These are phyloP conservation scores for Epithemia pelagica DNA, from an alignment of 108 stramenopile genomes.

Conservation along the genomic window DNA sequence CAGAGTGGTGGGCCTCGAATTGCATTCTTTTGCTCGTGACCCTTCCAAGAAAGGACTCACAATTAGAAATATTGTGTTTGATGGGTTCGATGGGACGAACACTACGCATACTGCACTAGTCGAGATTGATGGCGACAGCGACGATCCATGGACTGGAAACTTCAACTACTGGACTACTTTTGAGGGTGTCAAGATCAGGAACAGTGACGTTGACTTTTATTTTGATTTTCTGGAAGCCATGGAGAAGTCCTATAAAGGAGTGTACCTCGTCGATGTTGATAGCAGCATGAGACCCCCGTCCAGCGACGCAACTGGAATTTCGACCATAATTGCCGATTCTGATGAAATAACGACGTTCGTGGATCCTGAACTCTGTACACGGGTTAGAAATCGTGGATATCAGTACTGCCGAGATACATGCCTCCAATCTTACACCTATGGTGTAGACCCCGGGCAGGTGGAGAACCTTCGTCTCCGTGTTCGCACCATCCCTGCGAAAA, in stretches of 20 bases:
- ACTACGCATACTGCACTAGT: neutral
- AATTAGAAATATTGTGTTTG: neutral
- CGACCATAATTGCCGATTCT: slow-evolving; percentile 7
- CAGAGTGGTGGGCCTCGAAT: slow-evolving; percentile 1
- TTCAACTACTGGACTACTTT: slow-evolving; percentile 8
- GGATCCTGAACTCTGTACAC: neutral
- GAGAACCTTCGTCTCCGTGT: slow-evolving; percentile 26
- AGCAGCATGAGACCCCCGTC: slow-evolving; percentile 7
- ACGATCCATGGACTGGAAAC: neutral
- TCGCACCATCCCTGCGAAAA: neutral
- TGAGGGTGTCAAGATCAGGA: neutral
- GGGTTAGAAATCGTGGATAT: neutral
- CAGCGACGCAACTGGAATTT: slow-evolving; percentile 3
- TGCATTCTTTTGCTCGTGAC: neutral
- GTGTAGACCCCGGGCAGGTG: slow-evolving; percentile 31
- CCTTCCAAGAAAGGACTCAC: neutral
- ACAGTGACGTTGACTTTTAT: neutral
- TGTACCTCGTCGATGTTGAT: slow-evolving; percentile 3
- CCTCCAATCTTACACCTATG: slow-evolving; percentile 12
- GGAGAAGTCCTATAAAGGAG: neutral
- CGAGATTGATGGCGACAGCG: neutral
- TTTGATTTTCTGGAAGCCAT: slow-evolving; percentile 4
- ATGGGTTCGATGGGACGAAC: neutral
- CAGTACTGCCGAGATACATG: slow-evolving; percentile 31
- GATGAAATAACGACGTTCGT: slow-evolving; percentile 2